These are phyloP conservation scores for Ambrosia hybrid DNA, from an alignment of 140 eudicot species.

Conservation along the genomic window DNA sequence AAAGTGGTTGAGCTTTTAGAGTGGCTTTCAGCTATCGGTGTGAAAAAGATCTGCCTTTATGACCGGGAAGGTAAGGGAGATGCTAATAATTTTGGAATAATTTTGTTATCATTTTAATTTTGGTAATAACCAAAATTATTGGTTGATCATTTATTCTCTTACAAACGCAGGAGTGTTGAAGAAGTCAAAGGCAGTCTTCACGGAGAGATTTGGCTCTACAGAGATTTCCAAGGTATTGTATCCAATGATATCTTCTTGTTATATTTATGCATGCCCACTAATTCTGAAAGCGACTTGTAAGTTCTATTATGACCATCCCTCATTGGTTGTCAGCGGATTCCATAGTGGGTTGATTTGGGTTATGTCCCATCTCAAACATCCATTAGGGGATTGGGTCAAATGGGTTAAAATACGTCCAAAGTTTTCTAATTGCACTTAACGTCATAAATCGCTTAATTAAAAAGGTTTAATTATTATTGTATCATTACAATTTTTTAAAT, in stretches of 20 bases:
- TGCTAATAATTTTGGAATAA: neutral
- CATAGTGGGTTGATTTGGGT: neutral
- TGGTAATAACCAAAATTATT: neutral
- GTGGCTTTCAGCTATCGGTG: slow-evolving; percentile 63
- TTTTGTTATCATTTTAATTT: no score
- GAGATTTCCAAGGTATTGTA: slow-evolving; percentile 1
- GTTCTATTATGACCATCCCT: no score
- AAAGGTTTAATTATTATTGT: no score
- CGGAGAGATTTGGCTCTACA: slow-evolving; percentile 38
- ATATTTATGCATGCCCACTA: slow-evolving; percentile 5
- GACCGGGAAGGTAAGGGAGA: slow-evolving; percentile 68
- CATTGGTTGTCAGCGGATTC: no score
- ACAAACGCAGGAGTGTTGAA: slow-evolving; percentile 39
- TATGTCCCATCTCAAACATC: no score
- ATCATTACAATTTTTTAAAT: no score
- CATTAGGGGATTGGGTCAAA: no score
- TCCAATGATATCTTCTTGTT: slow-evolving; percentile 3
- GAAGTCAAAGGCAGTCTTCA: slow-evolving; percentile 62
- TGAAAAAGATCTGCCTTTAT: slow-evolving; percentile 64
- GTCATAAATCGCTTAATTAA: no score
- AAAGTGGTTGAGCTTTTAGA: slow-evolving; percentile 59
- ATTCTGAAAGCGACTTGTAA: no score
- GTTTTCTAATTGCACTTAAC: no score
- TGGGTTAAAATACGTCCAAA: no score
- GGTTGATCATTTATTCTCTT: no score